Evolutionary conservation across 2,329 filamentous ascomycete genomes (phyloP).

Genomic region (Purpureocillium lavendulum): DNA sequence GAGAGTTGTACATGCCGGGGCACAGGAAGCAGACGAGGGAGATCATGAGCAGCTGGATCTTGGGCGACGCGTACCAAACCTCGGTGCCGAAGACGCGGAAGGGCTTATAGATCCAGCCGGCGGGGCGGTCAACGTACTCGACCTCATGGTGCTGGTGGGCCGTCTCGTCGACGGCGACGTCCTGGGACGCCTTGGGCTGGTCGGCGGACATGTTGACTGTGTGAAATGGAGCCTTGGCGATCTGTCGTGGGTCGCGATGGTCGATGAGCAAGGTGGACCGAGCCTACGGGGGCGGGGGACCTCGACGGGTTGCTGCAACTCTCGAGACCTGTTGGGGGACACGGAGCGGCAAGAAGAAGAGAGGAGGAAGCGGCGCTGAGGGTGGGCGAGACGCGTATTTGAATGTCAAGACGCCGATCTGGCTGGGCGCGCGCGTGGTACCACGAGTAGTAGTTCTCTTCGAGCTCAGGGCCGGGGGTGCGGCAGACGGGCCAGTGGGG

Average conservation of each 20-base stretch:
- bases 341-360: neutral
- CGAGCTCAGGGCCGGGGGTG: too few relatives aligned
- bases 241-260: neutral
- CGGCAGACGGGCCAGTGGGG: too few relatives aligned
- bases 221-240: neutral
- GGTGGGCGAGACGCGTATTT: neutral
- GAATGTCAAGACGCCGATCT: neutral
- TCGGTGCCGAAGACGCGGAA: slow-evolving; percentile 44
- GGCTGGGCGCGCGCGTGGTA: too few relatives aligned
- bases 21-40: slow-evolving; percentile 49
- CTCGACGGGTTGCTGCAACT: too few relatives aligned
- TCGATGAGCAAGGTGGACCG: neutral
- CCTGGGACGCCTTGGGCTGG: slow-evolving; percentile 13
- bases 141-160: slow-evolving; percentile 1
- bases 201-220: slow-evolving; percentile 14
- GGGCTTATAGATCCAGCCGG: slow-evolving; percentile 61
- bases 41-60: slow-evolving; percentile 63
- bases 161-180: slow-evolving; percentile 8
- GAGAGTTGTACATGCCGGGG: slow-evolving; percentile 65
- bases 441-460: too few relatives aligned
- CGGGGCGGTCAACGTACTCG: slow-evolving; percentile 24
- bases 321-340: neutral
- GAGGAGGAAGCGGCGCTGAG: neutral
- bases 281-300: too few relatives aligned
- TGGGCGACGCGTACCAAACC: slow-evolving; percentile 66